Evolutionary conservation across 176 grass and related monocot genomes (phyloP), one percentile per base, ranked within the genome.

Genomic region (Oryza longistaminata): DNA sequence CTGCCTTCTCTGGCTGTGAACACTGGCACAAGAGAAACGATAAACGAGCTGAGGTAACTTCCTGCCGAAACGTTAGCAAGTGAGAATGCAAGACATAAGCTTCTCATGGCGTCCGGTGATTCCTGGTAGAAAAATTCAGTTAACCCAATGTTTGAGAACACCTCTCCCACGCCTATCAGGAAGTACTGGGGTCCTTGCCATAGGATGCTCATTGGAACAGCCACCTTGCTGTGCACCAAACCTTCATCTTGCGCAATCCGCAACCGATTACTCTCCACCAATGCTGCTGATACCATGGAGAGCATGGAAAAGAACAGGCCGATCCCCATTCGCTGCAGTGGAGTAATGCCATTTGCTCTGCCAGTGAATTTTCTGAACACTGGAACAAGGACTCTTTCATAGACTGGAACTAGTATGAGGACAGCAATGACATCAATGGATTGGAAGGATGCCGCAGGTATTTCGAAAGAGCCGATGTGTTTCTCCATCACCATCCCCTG

Each of bases 111-210:
- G 10, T 88, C 92, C 27, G 92, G 92, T 52, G 88, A 86, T 66
- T 93, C 86, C 22, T 94, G 58, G 0, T 94, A 93, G 70, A 93
- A 93, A 70, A 91, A 91, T 21, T 91, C 92, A 34, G 8, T 46
- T 73, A 85, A 62, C 58, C 92, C 92, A 50, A 91, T 87, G 10
- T 26, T 78, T 19, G 92, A 86, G 64, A 94, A 94, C 43, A 94
- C 83, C 84, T 94, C 88, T 0, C 79, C 80, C 1, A 29, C 80
- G n/a, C 92, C 92, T 2, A 91, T n/a, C 66, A 91, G 64, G 7
- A 94, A 87, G 74, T 94, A 91, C 44, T 94, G 92, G 12, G 88
- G 92, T 44, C 71, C 87, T 80, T 94, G 92, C 76, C 83, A 94
- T 12, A 94, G 37, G 78, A 94, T 91, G 92, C 86, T 91, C 70